A percentile compares a stretch with the other conserved stretches of the same genome.
Evolutionary conservation across 1,284 basidiomycete genomes (phyloP).

Genomic region (Marasmius sp.): DNA sequence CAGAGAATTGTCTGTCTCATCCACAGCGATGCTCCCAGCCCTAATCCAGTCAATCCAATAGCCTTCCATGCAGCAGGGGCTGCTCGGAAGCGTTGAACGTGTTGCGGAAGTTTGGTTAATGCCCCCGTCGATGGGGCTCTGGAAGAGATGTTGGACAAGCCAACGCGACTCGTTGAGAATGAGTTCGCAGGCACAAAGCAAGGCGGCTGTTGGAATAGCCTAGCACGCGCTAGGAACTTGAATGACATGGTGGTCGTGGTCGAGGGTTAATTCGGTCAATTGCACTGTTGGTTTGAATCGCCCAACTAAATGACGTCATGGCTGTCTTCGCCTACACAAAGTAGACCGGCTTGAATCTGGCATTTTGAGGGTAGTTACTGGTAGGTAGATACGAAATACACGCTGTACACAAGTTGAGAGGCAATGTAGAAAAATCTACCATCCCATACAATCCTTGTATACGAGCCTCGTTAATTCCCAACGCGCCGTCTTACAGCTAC

Average conservation of each 20-base stretch:
- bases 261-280: not conserved
- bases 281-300: not conserved
- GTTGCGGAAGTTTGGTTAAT: not conserved
- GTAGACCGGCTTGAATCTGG: too few relatives aligned
- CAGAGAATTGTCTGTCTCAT: constrained; percentile 30
- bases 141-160: not conserved
- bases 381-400: too few relatives aligned
- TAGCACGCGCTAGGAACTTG: not conserved
- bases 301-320: not conserved
- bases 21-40: constrained; percentile 33
- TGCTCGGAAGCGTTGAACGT: not conserved
- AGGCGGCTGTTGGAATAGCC: not conserved
- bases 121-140: not conserved
- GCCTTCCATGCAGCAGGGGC: constrained; percentile 10
- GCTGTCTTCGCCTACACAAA: not conserved
- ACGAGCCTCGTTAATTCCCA: too few relatives aligned
- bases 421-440: too few relatives aligned
- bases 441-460: too few relatives aligned
- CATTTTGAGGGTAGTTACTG: too few relatives aligned
- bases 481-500: too few relatives aligned
- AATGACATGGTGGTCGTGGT: not conserved
- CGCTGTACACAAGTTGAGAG: too few relatives aligned
- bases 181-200: not conserved
- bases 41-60: constrained; percentile 32
- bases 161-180: not conserved